Conservation (phyloP, 2,329 filamentous ascomycete genomes). For the Alternaria postmessia region DNA sequence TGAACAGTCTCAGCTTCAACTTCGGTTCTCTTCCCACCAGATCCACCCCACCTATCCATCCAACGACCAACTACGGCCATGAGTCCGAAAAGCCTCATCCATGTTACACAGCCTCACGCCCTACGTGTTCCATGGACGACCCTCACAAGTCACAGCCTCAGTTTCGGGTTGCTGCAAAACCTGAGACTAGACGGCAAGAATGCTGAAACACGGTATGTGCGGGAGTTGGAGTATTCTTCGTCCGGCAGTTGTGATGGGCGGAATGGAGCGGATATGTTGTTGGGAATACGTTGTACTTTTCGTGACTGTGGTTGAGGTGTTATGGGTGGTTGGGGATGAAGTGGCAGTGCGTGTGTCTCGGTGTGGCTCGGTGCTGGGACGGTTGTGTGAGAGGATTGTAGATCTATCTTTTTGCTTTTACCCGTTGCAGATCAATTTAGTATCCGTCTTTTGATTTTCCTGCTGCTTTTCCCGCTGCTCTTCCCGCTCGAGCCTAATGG, state of each 20-base stretch:
- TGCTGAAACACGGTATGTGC: not conserved
- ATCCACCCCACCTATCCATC: not conserved
- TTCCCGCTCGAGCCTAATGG: not conserved
- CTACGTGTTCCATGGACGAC: not conserved
- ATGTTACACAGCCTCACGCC: not conserved
- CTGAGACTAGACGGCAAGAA: conserved; percentile 2
- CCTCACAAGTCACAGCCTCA: not conserved
- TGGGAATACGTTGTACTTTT: not conserved
- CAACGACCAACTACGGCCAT: not conserved
- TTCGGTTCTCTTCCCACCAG: not conserved
- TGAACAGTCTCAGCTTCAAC: not conserved
- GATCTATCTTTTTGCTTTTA: not conserved
- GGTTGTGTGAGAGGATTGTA: not conserved
- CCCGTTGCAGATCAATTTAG: not conserved
- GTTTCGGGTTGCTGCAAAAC: not conserved
- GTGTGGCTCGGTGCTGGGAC: not conserved
- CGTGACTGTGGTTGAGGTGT: not conserved
- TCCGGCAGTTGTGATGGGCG: not conserved
- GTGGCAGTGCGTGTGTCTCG: not conserved
- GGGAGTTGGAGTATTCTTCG: not conserved
- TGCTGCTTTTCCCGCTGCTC: not conserved
- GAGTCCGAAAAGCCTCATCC: not conserved
- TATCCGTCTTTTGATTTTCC: not conserved
- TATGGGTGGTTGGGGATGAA: not conserved
- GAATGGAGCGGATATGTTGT: not conserved